Evolutionary conservation across 2,329 filamentous ascomycete species (phyloP).

Genomic region (Calonectria naviculata): DNA sequence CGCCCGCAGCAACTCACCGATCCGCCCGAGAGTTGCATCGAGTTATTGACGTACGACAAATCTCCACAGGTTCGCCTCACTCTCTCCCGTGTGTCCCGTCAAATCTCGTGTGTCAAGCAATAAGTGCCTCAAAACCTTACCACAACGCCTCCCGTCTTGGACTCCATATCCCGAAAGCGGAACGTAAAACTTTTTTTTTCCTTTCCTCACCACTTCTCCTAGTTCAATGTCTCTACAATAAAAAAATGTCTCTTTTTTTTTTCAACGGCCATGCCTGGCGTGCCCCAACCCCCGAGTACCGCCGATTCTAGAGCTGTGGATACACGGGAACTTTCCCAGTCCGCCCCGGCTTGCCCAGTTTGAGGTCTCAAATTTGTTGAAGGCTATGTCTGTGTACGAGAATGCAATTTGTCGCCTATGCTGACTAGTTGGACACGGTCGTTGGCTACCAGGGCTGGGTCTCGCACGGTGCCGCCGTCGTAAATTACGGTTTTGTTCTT

Average conservation of each 20-base stretch:
- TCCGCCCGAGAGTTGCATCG: conserved; percentile 33
- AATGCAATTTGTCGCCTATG: not conserved
- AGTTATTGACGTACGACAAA: conserved; percentile 33
- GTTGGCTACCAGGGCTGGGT: not conserved
- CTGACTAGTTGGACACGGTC: conserved; percentile 10
- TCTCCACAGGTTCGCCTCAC: conserved; percentile 22
- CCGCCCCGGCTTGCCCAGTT: conserved; percentile 8
- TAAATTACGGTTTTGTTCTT: not conserved
- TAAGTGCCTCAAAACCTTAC: conserved; percentile 8
- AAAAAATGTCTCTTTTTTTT: not conserved
- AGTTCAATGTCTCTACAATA: not conserved
- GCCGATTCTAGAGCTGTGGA: conserved; percentile 10
- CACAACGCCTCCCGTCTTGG: not conserved
- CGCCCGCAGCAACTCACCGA: conserved; percentile 19
- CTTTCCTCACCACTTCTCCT: not conserved
- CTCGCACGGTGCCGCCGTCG: not conserved
- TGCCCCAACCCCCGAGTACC: conserved; percentile 12
- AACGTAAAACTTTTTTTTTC: not conserved
- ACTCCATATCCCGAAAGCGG: not conserved
- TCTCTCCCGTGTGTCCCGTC: conserved; percentile 1
- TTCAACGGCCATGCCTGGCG: not conserved
- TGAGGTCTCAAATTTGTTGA: not conserved
- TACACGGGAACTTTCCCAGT: conserved; percentile 2
- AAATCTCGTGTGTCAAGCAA: conserved; percentile 4
- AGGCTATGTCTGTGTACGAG: not conserved